Evolutionary conservation across 495 filamentous ascomycete species (phyloP).

Genomic region (Diplogelasinospora grovesii): DNA sequence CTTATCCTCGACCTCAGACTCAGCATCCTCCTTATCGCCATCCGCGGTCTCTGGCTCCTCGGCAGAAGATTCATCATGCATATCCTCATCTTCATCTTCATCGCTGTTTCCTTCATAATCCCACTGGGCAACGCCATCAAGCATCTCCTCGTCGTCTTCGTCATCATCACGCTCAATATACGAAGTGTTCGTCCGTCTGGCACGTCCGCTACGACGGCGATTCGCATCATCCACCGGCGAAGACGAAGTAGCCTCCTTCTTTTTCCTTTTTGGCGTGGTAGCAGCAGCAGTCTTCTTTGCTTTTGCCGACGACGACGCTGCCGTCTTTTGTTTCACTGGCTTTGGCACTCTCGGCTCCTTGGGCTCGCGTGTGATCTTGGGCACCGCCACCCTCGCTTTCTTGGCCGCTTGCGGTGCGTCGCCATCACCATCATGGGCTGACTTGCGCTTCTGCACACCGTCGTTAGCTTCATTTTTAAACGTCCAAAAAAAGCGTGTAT

Average conservation of each 20-base stretch:
- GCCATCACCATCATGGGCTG: conserved; percentile 29
- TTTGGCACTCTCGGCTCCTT: conserved; percentile 11
- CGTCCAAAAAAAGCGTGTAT: conserved; percentile 7
- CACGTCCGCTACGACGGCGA: conserved; percentile 48
- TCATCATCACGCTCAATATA: conserved; percentile 47
- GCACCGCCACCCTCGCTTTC: conserved; percentile 24
- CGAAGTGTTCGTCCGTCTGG: conserved; percentile 28
- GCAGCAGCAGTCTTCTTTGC: background rate
- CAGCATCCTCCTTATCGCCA: background rate
- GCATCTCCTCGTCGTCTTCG: conserved; percentile 53
- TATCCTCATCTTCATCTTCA: conserved; percentile 9
- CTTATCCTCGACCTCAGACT: too few species aligned
- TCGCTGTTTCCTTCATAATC: conserved; percentile 31
- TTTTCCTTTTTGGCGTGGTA: conserved; percentile 10
- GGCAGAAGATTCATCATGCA: background rate
- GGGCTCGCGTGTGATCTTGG: conserved; percentile 20
- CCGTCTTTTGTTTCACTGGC: conserved; percentile 2
- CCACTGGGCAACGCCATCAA: conserved; percentile 49
- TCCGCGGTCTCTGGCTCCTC: too few species aligned
- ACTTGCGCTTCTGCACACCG: conserved; percentile 47
- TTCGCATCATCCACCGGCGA: conserved; percentile 28
- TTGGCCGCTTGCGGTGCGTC: conserved; percentile 29
- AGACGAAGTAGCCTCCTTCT: conserved; percentile 25
- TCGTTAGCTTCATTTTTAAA: too few species aligned
- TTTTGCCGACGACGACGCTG: conserved; percentile 7